Evolutionary conservation across 257 asterid species (phyloP).

Genomic region (Perilla frutescens): DNA sequence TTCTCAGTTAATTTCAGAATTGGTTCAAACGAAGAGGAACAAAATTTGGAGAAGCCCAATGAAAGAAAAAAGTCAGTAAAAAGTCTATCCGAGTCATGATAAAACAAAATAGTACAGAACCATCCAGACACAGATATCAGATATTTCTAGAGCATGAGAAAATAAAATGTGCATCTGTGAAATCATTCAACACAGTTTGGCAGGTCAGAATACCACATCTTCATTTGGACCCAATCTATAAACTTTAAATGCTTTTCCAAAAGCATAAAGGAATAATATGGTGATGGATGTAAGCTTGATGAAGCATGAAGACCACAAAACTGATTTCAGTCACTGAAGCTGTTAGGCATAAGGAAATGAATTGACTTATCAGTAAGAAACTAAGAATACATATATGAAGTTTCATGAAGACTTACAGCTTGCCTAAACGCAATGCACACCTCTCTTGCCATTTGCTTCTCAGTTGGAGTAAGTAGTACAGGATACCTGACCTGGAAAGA

Average conservation of each 20-base stretch:
- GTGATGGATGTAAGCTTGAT: slow-evolving; percentile 16
- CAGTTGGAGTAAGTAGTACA: slow-evolving; percentile 95
- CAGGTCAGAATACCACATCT: slow-evolving; percentile 17
- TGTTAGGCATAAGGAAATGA: slow-evolving; percentile 16
- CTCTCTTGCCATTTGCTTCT: slow-evolving; percentile 98
- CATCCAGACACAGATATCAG: slow-evolving; percentile 5
- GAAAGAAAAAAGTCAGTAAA: slow-evolving; percentile 15
- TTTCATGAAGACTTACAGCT: slow-evolving; percentile 67
- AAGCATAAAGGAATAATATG: neutral
- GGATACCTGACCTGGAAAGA: slow-evolving; percentile 89
- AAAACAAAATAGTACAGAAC: slow-evolving; percentile 22
- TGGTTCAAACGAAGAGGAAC: slow-evolving; percentile 8
- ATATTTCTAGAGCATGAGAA: neutral
- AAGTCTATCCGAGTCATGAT: neutral
- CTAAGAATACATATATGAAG: slow-evolving; percentile 23
- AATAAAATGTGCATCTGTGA: neutral
- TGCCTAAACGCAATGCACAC: slow-evolving; percentile 96
- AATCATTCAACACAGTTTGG: slow-evolving; percentile 7
- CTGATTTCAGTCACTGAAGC: slow-evolving; percentile 8
- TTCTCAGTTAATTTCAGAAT: neutral
- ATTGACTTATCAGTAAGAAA: slow-evolving; percentile 9
- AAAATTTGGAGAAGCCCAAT: neutral
- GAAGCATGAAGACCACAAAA: slow-evolving; percentile 20
- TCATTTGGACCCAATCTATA: slow-evolving; percentile 19
- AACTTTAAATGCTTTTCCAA: slow-evolving; percentile 11